A percentile compares a stretch with the other conserved stretches of the same genome.
Evolutionary conservation across 495 filamentous ascomycete genomes (phyloP).

Genomic region (Glutinoglossum americanum): DNA sequence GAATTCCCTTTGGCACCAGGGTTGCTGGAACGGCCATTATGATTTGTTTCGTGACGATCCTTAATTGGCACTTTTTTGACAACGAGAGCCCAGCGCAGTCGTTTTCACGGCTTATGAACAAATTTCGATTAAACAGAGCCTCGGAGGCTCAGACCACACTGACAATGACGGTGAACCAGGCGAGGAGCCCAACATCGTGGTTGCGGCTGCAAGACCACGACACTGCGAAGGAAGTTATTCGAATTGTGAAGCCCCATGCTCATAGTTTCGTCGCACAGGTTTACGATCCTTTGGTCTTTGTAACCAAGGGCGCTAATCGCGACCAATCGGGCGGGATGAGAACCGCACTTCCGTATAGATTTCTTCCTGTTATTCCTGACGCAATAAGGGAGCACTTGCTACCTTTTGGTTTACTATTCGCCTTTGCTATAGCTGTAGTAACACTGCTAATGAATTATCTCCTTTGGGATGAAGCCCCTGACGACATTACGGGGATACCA

Average conservation of each 20-base stretch:
- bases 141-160: slow-evolving; percentile 2
- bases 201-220: slow-evolving; percentile 50
- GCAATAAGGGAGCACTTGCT: slow-evolving; percentile 26
- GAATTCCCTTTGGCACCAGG: slow-evolving; percentile 14
- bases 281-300: slow-evolving; percentile 44
- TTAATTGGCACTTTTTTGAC: slow-evolving; percentile 47
- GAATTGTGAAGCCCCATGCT: slow-evolving; percentile 39
- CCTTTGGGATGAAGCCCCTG: slow-evolving; percentile 28
- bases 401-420: slow-evolving; percentile 29
- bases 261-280: slow-evolving; percentile 45
- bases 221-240: slow-evolving; percentile 47
- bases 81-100: slow-evolving; percentile 25
- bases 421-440: slow-evolving; percentile 32
- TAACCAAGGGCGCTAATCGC: slow-evolving; percentile 39
- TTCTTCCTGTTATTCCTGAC: slow-evolving; percentile 33
- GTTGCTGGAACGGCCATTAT: slow-evolving; percentile 34
- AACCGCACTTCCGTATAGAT: slow-evolving; percentile 13
- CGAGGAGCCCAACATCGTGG: slow-evolving; percentile 47
- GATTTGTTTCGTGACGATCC: slow-evolving; percentile 34
- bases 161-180: slow-evolving; percentile 34
- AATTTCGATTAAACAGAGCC: neutral
- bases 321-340: slow-evolving; percentile 12
- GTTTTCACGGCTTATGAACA: slow-evolving; percentile 13
- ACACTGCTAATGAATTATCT: slow-evolving; percentile 45
- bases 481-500: slow-evolving; percentile 11